A percentile compares a stretch with the other conserved stretches of the same genome.
These are phyloP conservation scores for Pyrus communis DNA, from an alignment of 306 rosid genomes.

Conservation along the genomic window DNA sequence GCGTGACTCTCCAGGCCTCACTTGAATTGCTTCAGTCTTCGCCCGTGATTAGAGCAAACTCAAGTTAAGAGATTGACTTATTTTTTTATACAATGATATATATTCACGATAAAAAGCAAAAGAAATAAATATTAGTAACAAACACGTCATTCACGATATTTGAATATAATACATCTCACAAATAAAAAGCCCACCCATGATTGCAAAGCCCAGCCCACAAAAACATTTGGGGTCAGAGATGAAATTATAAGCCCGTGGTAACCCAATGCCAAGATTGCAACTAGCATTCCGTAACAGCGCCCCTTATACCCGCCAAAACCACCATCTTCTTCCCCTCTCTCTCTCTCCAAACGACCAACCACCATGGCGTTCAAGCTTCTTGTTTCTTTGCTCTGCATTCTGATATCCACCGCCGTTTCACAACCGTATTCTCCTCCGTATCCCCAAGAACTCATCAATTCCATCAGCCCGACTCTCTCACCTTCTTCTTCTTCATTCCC, in stretches of 20 bases:
- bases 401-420: constrained; percentile 11
- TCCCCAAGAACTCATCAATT: constrained; percentile 1
- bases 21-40: too few species aligned
- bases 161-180: too few species aligned
- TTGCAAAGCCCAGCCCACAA: background rate
- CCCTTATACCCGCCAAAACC: constrained; percentile 41
- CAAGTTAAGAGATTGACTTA: background rate
- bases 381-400: constrained; percentile 4
- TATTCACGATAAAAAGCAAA: too few species aligned
- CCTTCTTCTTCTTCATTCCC: constrained; percentile 20
- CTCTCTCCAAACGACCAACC: background rate
- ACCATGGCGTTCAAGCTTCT: constrained; percentile 20
- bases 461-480: constrained; percentile 5
- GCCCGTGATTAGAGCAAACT: background rate
- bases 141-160: too few species aligned
- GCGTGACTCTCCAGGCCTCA: too few species aligned
- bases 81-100: too few species aligned
- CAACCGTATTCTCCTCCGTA: constrained; percentile 15
- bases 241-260: background rate
- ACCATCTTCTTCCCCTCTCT: background rate
- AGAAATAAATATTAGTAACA: too few species aligned
- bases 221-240: background rate
- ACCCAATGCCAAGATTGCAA: background rate
- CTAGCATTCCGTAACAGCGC: background rate
- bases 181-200: too few species aligned